Evolutionary conservation across 2,329 filamentous ascomycete species (phyloP).

Genomic region (Ophiostoma himal-ulmi): DNA sequence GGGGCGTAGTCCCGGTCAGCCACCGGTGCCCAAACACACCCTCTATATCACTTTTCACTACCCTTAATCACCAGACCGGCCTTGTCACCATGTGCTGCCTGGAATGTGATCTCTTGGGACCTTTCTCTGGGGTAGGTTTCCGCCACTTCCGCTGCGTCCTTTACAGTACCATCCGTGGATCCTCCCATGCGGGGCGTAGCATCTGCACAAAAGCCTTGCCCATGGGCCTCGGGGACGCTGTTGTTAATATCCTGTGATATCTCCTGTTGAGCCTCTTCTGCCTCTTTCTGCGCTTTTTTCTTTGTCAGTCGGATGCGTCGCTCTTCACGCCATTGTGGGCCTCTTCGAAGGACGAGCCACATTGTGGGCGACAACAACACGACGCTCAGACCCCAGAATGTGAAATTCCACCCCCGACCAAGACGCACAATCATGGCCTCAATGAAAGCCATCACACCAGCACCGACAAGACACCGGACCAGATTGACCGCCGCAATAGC

Average conservation of each 20-base stretch:
- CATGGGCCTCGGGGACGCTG: background rate
- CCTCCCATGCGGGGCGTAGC: background rate
- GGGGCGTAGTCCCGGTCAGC: too few species aligned
- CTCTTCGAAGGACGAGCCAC: conserved; percentile 45
- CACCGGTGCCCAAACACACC: too few species aligned
- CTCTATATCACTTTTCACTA: background rate
- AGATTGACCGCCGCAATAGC: conserved; percentile 61
- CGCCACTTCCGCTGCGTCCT: too few species aligned
- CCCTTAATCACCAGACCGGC: too few species aligned
- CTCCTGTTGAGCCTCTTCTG: background rate
- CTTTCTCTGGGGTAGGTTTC: too few species aligned
- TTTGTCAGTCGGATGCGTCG: conserved; percentile 32
- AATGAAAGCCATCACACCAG: conserved; percentile 53
- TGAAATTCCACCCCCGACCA: conserved; percentile 59
- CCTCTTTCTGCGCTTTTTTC: conserved; percentile 31
- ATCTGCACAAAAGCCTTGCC: background rate
- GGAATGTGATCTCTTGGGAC: too few species aligned
- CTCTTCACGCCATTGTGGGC: conserved; percentile 44
- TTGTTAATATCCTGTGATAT: background rate
- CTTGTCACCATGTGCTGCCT: background rate
- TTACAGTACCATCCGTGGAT: background rate
- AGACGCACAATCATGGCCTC: conserved; percentile 52
- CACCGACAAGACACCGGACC: conserved; percentile 55
- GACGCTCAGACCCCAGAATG: conserved; percentile 50
- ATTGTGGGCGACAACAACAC: conserved; percentile 45